phyloP scores from a whole-genome alignment of 768 basidiomycete genomes.

The Coprinellus aureogranulatus region DNA sequence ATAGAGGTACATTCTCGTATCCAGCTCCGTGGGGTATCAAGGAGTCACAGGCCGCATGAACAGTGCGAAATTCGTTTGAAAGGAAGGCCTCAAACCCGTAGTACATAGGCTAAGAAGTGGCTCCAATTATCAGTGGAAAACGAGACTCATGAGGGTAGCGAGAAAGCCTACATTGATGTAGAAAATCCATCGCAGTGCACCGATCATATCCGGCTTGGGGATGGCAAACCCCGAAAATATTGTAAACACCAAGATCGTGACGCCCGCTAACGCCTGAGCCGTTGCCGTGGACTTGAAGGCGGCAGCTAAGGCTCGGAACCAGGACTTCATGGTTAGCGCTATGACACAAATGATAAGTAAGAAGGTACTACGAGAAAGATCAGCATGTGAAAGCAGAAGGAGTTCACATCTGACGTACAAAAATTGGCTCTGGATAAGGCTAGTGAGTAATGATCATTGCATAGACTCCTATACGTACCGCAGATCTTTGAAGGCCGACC shows the following conservation, averaged over 20 bases:
- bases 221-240: conserved; percentile 39
- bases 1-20: conserved; percentile 53
- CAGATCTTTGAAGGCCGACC: conserved; percentile 60
- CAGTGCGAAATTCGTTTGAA: conserved; percentile 77
- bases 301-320: conserved; percentile 72
- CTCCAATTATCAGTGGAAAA: too few relatives aligned
- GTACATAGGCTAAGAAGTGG: conserved; percentile 20
- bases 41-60: conserved; percentile 56
- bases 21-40: conserved; percentile 62
- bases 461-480: too few relatives aligned
- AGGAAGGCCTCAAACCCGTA: conserved; percentile 76
- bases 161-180: conserved; percentile 54
- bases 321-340: conserved; percentile 67
- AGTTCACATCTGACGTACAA: neutral
- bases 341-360: conserved; percentile 55
- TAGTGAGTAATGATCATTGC: too few relatives aligned
- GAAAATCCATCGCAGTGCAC: conserved; percentile 65
- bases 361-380: conserved; percentile 43
- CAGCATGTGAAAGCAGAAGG: neutral
- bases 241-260: conserved; percentile 29
- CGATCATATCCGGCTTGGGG: conserved; percentile 64
- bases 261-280: conserved; percentile 57
- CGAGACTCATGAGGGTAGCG: too few relatives aligned
- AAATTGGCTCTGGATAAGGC: neutral
- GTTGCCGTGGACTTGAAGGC: conserved; percentile 57